Evolutionary conservation across 164 flowering plant species (phyloP), one percentile per base, ranked within the genome.

Genomic region (Euptelea pleiosperma): DNA sequence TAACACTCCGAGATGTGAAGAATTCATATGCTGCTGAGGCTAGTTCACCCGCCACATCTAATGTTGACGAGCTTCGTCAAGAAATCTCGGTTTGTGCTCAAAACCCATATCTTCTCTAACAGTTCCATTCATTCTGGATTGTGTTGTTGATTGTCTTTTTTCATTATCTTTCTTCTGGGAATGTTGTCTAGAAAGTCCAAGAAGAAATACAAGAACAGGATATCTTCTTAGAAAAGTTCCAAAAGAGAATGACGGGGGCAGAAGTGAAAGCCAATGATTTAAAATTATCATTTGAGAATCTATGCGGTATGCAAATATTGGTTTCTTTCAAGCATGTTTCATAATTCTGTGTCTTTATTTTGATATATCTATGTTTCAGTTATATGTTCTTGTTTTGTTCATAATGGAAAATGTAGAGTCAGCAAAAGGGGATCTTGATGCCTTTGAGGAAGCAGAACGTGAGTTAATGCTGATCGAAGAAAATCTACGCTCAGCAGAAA

Each of bases 81-180:
- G 99, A 91, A 67, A 76, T 86, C 55, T 70, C 69, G 59, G 99
- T 88, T 60, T 56, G 99, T 81, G 55, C 42, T 66, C n/a, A n/a
- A 15, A n/a, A 22, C 19, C 15, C 40, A 16, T 42, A 8, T 19
- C 39, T 8, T 21, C 26, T 40, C 11, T 14, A 21, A 21, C 9
- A 42, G 26, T 52, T 19, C 10, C 31, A 8, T 40, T 6, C 12
- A 14, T 48, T 46, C 42, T 33, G 14, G 0, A 6, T 22, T 8
- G 9, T 41, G 8, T 12, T 58, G 22, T 2, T 43, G 29, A 21
- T 52, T 29, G 29, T 56, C 3, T 53, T 55, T 31, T 62, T 10
- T 43, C 15, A 14, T 43, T 49, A 4, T 21, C 6, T 42, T 50
- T 48, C 35, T 64, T 6, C 53, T 62, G 43, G 41, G 33, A 61